Base-by-base conservation (phyloP, 2,329 filamentous ascomycete species). In the Myotisia sp. region DNA sequence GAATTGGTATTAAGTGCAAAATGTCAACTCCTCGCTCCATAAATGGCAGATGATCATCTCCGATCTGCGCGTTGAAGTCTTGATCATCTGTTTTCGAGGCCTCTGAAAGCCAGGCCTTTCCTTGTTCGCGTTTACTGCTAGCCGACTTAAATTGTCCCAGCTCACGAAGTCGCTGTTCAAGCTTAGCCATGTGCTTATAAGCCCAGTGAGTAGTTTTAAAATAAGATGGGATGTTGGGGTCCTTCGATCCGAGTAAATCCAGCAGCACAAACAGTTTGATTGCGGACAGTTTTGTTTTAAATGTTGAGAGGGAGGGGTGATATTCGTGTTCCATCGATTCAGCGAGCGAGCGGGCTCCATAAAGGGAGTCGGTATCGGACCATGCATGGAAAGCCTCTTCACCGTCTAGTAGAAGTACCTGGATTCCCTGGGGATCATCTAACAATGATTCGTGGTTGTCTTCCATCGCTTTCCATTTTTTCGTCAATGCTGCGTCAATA, bases 121-220 rank as follows among this genome's bases (percentile, higher is more conserved):
- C 45, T 45, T 39, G 51, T 38, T 26, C 40, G 47, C 50, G 46
- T 45, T 38, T 29, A 41, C 46, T 38, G 44, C 48, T 8, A 68
- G 64, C 16, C 5, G 78, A 76, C 50, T 81, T 76, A 41, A 87
- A 71, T 21, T 79, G 58, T 1, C 64, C 63, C 1, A 86, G 62
- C 6, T 65, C 59, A 21, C 85, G 74, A 52, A 94, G 65, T 17
- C 85, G 76, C 33, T 64, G 58, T 59, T 95, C 87, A 10, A 92
- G 60, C 2, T 62, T 59, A 1, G 82, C 78, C 64, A 95, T 72
- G 39, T 71, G 69, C 44, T 72, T 65, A 55, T 95, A 95, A 1
- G 86, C 85, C 87, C 87, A 94, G 53, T 95, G 87, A 0, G 87
- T 94, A 1, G 78, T 79, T 39, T 76, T 68, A 54, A 92, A 94